Percentiles rank a stretch among this genome's conserved stretches.
Evolutionary conservation across 2,329 filamentous ascomycete species (phyloP).

Genomic region (Albophoma yamanashiensis): DNA sequence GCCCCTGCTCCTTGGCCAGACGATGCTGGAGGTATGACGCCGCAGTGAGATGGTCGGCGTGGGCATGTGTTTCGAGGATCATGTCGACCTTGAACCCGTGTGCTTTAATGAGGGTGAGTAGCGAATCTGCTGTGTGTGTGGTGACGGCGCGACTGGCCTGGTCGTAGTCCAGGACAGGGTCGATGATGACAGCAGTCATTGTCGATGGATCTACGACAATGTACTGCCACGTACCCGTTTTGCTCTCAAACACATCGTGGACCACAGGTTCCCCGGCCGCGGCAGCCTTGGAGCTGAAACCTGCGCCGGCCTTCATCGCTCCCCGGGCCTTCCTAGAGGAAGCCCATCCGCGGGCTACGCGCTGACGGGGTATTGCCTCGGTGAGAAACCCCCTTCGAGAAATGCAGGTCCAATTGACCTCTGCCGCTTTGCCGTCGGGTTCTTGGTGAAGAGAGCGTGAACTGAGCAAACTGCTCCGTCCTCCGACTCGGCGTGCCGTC

Average conservation of each 20-base stretch:
- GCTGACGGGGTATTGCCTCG: not conserved
- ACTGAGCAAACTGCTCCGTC: not conserved
- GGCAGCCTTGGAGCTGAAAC: not conserved
- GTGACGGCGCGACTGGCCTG: slow-evolving; percentile 26
- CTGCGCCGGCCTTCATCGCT: not conserved
- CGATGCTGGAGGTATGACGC: slow-evolving; percentile 43
- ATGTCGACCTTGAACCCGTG: slow-evolving; percentile 35
- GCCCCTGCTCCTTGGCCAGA: slow-evolving; percentile 23
- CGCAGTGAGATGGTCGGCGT: slow-evolving; percentile 51
- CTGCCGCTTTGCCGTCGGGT: not conserved
- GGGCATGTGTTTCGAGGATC: slow-evolving; percentile 53
- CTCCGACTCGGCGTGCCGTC: not conserved
- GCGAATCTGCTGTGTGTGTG: slow-evolving; percentile 39
- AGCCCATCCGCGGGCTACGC: not conserved
- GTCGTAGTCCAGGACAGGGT: slow-evolving; percentile 50
- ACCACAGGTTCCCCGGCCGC: slow-evolving; percentile 19
- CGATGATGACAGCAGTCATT: slow-evolving; percentile 42
- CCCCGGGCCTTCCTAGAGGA: not conserved
- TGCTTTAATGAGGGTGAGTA: slow-evolving; percentile 32
- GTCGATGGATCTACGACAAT: slow-evolving; percentile 44
- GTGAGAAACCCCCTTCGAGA: not conserved
- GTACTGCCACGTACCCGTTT: slow-evolving; percentile 48
- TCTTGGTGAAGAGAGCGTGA: not conserved
- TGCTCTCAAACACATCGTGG: slow-evolving; percentile 26
- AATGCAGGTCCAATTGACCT: not conserved